Percentiles rank a stretch among this genome's conserved stretches.
phyloP scores from a whole-genome alignment of 768 basidiomycete genomes.

The Mycena indigotica region DNA sequence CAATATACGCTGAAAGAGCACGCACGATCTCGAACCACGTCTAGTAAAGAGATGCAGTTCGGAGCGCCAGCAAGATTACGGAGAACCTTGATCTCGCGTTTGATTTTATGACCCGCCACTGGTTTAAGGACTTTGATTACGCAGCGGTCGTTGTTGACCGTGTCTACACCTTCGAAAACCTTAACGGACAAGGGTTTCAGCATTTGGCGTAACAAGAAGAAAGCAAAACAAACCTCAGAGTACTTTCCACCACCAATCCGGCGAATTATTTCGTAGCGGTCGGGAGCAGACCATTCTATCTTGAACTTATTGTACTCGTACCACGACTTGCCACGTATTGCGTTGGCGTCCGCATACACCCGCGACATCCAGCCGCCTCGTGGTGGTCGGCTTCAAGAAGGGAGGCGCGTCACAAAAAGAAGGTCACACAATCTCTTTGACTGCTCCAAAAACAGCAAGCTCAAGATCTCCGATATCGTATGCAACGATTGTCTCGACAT shows the following conservation, averaged over 20 bases:
- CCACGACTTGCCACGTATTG: conserved; percentile 58
- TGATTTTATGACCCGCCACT: conserved; percentile 71
- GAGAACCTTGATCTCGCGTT: conserved; percentile 74
- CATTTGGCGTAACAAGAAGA: neutral
- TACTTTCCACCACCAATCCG: conserved; percentile 69
- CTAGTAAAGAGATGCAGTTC: conserved; percentile 67
- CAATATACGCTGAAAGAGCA: neutral
- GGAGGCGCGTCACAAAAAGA: neutral
- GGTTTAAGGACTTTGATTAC: conserved; percentile 77
- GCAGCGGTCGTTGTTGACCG: conserved; percentile 53
- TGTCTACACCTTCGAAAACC: conserved; percentile 65
- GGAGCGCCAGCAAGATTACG: conserved; percentile 69
- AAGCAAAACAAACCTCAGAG: conserved; percentile 52
- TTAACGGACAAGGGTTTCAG: conserved; percentile 17
- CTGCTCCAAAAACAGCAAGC: neutral
- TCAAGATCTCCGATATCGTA: neutral
- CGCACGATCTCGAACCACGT: conserved; percentile 64
- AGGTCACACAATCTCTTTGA: neutral
- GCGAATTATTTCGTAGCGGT: conserved; percentile 66
- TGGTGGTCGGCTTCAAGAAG: neutral
- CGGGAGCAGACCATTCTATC: conserved; percentile 67
- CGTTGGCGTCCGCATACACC: conserved; percentile 60
- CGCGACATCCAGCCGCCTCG: conserved; percentile 40
- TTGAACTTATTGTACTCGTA: conserved; percentile 66
- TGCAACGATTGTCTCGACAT: neutral